Evolutionary conservation across 176 grass and related monocot species (phyloP).

Genomic region (sorghum (Sorghum bicolor)): DNA sequence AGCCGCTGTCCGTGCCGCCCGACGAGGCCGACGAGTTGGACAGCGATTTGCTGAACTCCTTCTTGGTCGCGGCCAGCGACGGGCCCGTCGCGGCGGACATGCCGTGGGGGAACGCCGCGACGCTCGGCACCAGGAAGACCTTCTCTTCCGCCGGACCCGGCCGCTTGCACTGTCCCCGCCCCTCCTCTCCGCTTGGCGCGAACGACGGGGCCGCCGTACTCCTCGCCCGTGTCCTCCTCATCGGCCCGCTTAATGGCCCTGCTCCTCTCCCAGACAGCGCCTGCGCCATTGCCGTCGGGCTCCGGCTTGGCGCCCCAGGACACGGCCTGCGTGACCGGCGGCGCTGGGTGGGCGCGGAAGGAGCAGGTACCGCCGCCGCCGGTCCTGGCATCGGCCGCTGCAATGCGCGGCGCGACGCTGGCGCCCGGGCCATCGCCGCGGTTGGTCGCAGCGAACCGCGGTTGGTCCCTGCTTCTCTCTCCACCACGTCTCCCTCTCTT

Average conservation of each 20-base stretch:
- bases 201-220: conserved; percentile 40
- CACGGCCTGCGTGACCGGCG: conserved; percentile 49
- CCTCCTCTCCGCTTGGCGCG: conserved; percentile 70
- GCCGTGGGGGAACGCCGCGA: conserved; percentile 60
- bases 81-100: conserved; percentile 31
- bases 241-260: conserved; percentile 63
- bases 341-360: conserved; percentile 57
- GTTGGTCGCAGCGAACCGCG: too few species aligned
- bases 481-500: too few species aligned
- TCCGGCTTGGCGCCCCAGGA: conserved; percentile 50
- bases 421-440: conserved; percentile 16
- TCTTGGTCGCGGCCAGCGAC: conserved; percentile 48
- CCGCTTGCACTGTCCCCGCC: conserved; percentile 31
- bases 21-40: conserved; percentile 74
- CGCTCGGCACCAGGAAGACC: conserved; percentile 69
- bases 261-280: conserved; percentile 33
- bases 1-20: conserved; percentile 46
- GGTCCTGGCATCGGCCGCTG: conserved; percentile 37
- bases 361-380: conserved; percentile 41
- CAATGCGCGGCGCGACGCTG: conserved; percentile 43
- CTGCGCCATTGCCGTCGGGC: conserved; percentile 27
- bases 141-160: conserved; percentile 55
- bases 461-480: too few species aligned
- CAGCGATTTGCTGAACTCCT: conserved; percentile 69
- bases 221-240: conserved; percentile 49